Percentiles rank a stretch among this genome's conserved stretches.
These are phyloP conservation scores for Trifolium subterraneum DNA, from an alignment of 306 rosid species.

Conservation along the genomic window DNA sequence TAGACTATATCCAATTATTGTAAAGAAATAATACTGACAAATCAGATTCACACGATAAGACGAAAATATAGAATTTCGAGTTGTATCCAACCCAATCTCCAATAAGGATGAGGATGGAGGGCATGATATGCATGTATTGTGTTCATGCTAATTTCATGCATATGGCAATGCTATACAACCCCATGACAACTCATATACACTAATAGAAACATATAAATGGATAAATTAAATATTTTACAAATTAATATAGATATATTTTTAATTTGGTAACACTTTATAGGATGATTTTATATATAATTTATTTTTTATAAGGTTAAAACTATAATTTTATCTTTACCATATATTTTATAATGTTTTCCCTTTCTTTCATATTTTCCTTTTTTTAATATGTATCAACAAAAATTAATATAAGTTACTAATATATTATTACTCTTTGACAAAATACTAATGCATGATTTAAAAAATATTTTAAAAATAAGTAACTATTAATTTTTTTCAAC, in stretches of 20 bases:
- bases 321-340: not conserved
- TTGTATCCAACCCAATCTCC: not conserved
- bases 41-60: not conserved
- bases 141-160: conserved; percentile 21
- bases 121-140: conserved; percentile 18
- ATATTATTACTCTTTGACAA: not conserved
- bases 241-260: not conserved
- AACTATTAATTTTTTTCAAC: too few species aligned
- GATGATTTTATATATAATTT: not conserved
- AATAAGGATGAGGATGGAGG: not conserved
- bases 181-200: conserved; percentile 29
- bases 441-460: too few species aligned
- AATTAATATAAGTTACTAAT: too few species aligned
- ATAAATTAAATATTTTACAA: not conserved
- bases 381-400: too few species aligned
- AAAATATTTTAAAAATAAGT: too few species aligned
- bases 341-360: too few species aligned
- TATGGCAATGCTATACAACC: conserved; percentile 10
- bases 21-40: not conserved
- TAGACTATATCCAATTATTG: not conserved
- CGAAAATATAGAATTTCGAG: not conserved
- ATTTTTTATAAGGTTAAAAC: not conserved
- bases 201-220: not conserved
- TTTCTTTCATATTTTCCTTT: too few species aligned
- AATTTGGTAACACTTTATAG: not conserved